Evolutionary conservation across 805 yeast species (phyloP).

Genomic region (Priceomyces medius): DNA sequence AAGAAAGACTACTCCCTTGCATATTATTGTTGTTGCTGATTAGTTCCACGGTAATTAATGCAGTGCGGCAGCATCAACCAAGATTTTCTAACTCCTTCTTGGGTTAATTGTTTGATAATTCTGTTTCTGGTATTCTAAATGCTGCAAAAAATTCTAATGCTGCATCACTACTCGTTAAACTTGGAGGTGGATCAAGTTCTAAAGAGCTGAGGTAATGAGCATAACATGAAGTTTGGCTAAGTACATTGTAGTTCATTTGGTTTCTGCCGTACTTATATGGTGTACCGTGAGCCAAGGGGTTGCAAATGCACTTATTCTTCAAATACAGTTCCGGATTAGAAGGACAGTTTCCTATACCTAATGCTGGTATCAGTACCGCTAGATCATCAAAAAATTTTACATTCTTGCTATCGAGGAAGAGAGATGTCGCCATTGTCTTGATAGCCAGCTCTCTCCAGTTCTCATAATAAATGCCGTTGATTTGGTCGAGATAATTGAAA

Average conservation of each 20-base stretch:
- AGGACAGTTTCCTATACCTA: conserved; percentile 14
- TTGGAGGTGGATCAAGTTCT: conserved; percentile 1
- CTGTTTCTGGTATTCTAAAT: background rate
- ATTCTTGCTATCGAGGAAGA: conserved; percentile 9
- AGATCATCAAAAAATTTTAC: conserved; percentile 14
- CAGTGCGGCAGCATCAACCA: too few species aligned
- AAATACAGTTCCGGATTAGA: conserved; percentile 9
- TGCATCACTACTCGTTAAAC: conserved; percentile 1
- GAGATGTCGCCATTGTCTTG: conserved; percentile 14
- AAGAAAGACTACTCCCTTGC: too few species aligned
- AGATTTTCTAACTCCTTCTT: too few species aligned
- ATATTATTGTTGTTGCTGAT: too few species aligned
- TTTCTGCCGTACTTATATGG: conserved; percentile 3
- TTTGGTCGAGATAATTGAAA: conserved; percentile 10
- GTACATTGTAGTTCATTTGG: conserved; percentile 2
- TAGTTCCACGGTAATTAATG: too few species aligned
- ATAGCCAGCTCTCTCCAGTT: conserved; percentile 15
- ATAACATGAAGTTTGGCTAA: conserved; percentile 6
- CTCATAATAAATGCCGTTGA: conserved; percentile 11
- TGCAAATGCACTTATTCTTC: conserved; percentile 11
- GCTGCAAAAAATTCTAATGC: conserved; percentile 1
- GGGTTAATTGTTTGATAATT: too few species aligned
- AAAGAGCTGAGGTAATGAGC: conserved; percentile 4
- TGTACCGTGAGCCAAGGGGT: conserved; percentile 4
- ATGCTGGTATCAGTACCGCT: conserved; percentile 8